Percentiles rank a stretch among this genome's conserved stretches.
phyloP scores from a whole-genome alignment of 441 rosid genomes.

The Metrosideros polymorpha region DNA sequence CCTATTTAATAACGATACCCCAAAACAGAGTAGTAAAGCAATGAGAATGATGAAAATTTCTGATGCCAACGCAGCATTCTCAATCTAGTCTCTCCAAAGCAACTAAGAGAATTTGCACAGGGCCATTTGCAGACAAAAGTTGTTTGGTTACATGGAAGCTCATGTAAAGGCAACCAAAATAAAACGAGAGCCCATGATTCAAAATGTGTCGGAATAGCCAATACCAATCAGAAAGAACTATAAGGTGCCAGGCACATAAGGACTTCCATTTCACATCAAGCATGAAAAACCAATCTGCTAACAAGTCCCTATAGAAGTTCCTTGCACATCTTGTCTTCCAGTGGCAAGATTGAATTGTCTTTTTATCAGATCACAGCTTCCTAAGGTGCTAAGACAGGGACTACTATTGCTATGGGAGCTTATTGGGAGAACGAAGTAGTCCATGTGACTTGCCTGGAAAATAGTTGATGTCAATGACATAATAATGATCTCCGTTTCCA shows the following conservation, averaged over 20 bases:
- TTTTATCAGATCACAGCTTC: neutral
- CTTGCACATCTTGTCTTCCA: neutral
- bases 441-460: constrained; percentile 46
- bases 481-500: constrained; percentile 47
- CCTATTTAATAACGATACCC: neutral
- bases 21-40: neutral
- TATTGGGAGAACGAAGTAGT: neutral
- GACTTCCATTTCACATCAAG: neutral
- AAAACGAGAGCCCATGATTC: neutral
- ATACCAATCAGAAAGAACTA: neutral
- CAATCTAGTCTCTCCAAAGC: neutral
- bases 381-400: neutral
- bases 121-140: neutral
- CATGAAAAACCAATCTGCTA: neutral
- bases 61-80: neutral
- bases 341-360: neutral
- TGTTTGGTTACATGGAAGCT: neutral
- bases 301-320: neutral
- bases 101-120: neutral
- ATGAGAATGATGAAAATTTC: neutral
- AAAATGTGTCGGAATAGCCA: neutral
- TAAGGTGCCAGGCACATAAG: neutral
- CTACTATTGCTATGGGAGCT: neutral
- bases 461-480: constrained; percentile 61
- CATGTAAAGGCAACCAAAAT: neutral